These are phyloP conservation scores for Lentithecium fluviatile DNA, from an alignment of 495 filamentous ascomycete genomes.

Conservation along the genomic window DNA sequence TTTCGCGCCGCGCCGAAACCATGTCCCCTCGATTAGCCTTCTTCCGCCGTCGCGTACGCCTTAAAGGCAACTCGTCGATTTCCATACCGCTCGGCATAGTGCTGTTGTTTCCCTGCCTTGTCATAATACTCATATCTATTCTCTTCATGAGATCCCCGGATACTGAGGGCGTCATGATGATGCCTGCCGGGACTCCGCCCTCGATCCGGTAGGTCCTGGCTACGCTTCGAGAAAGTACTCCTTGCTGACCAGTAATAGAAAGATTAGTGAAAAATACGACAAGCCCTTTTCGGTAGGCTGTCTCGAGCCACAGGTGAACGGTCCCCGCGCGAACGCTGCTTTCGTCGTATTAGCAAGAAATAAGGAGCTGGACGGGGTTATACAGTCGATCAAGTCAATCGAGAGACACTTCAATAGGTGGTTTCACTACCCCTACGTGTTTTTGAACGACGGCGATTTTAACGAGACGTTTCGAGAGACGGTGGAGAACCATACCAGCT, in stretches of 20 bases:
- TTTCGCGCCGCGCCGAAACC: slow-evolving; percentile 55
- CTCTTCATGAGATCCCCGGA: slow-evolving; percentile 88
- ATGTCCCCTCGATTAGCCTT: slow-evolving; percentile 68
- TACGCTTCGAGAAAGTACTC: neutral
- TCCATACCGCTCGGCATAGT: slow-evolving; percentile 93
- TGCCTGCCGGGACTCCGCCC: slow-evolving; percentile 87
- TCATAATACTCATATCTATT: slow-evolving; percentile 85
- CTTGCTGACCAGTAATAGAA: slow-evolving; percentile 53
- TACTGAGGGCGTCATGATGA: slow-evolving; percentile 75
- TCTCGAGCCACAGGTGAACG: slow-evolving; percentile 64
- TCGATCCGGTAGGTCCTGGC: slow-evolving; percentile 71
- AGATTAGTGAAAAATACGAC: slow-evolving; percentile 96
- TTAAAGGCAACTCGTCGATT: slow-evolving; percentile 91
- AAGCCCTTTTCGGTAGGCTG: slow-evolving; percentile 94
- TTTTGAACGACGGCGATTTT: slow-evolving; percentile 97
- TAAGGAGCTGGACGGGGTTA: slow-evolving; percentile 93
- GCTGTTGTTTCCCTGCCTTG: slow-evolving; percentile 86
- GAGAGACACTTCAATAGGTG: slow-evolving; percentile 99
- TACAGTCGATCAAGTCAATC: slow-evolving; percentile 95
- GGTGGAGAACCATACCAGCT: slow-evolving; percentile 84
- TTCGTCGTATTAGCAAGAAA: slow-evolving; percentile 96
- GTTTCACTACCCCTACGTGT: slow-evolving; percentile 99
- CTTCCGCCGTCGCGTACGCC: slow-evolving; percentile 80
- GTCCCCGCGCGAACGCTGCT: slow-evolving; percentile 82
- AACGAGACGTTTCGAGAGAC: slow-evolving; percentile 86